Evolutionary conservation across 2,329 filamentous ascomycete genomes (phyloP).

Genomic region (Rhinocladiella similis): DNA sequence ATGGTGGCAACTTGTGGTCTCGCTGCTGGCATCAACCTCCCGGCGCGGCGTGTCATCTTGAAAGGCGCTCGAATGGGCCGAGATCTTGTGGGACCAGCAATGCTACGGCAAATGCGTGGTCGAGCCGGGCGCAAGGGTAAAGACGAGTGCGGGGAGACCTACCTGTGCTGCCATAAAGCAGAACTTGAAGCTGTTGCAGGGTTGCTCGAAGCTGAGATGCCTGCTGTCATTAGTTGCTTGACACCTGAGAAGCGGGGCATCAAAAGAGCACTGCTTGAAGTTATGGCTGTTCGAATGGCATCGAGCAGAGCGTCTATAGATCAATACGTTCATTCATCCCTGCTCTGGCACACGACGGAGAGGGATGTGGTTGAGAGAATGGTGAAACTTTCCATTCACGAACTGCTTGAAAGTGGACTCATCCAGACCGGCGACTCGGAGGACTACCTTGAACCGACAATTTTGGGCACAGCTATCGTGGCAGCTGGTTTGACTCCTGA

Average conservation of each 20-base stretch:
- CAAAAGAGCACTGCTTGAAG: constrained; percentile 71
- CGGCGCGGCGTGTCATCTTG: constrained; percentile 70
- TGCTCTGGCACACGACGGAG: constrained; percentile 60
- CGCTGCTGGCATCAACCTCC: constrained; percentile 78
- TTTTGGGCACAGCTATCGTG: constrained; percentile 69
- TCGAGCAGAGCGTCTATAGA: constrained; percentile 64
- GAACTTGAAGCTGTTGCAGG: constrained; percentile 71
- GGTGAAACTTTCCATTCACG: constrained; percentile 60
- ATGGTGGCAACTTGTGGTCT: constrained; percentile 77
- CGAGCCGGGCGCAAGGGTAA: constrained; percentile 77
- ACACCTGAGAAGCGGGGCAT: constrained; percentile 67
- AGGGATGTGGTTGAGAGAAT: constrained; percentile 52
- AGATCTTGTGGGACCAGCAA: constrained; percentile 73
- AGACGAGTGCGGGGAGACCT: constrained; percentile 74
- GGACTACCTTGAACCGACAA: constrained; percentile 52
- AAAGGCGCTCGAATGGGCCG: constrained; percentile 75
- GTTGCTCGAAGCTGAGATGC: constrained; percentile 71
- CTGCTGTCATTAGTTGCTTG: constrained; percentile 68
- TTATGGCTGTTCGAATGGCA: constrained; percentile 67
- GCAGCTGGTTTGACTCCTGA: constrained; percentile 72
- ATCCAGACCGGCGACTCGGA: constrained; percentile 50
- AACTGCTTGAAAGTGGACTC: constrained; percentile 58
- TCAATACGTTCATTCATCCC: constrained; percentile 68
- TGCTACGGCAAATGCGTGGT: constrained; percentile 80
- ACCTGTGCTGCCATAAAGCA: constrained; percentile 67